Percentiles rank a stretch among this genome's conserved stretches.
These are phyloP conservation scores for Puccinellia tenuiflora DNA, from an alignment of 176 grass and related monocot species.

Conservation along the genomic window DNA sequence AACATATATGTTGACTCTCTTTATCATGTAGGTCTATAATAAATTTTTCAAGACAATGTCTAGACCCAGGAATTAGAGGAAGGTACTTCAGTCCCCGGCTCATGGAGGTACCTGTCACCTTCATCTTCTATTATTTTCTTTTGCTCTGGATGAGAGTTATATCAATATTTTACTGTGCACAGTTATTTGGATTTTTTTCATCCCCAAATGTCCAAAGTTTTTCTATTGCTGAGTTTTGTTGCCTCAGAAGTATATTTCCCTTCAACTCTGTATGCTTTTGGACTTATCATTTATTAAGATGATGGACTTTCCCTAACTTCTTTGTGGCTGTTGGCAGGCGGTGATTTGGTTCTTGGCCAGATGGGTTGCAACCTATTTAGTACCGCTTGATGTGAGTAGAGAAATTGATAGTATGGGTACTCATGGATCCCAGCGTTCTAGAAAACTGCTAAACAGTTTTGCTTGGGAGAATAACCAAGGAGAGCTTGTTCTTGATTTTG, in stretches of 20 bases:
- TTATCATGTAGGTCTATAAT: conserved; percentile 72
- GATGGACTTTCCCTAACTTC: conserved; percentile 25
- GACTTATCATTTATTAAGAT: neutral
- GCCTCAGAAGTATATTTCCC: neutral
- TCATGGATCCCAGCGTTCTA: conserved; percentile 58
- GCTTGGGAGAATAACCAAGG: conserved; percentile 89
- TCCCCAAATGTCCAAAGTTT: neutral
- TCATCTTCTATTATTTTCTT: neutral
- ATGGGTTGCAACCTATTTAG: conserved; percentile 95
- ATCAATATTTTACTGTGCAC: conserved; percentile 1
- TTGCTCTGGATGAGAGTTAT: neutral
- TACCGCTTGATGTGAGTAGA: conserved; percentile 68
- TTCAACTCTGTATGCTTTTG: neutral
- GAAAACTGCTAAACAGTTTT: conserved; percentile 80
- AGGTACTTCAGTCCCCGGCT: conserved; percentile 92
- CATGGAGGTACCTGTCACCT: conserved; percentile 69
- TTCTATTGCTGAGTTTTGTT: neutral
- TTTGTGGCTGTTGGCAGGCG: conserved; percentile 58
- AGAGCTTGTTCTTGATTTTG: conserved; percentile 80
- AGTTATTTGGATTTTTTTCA: neutral
- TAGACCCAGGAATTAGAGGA: conserved; percentile 75
- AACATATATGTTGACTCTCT: conserved; percentile 17
- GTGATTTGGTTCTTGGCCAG: conserved; percentile 89
- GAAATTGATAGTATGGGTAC: conserved; percentile 31
- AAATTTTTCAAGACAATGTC: conserved; percentile 81